These are phyloP conservation scores for Aspergillus pseudoglaucus DNA, from an alignment of 2,329 filamentous ascomycete species.

Conservation along the genomic window DNA sequence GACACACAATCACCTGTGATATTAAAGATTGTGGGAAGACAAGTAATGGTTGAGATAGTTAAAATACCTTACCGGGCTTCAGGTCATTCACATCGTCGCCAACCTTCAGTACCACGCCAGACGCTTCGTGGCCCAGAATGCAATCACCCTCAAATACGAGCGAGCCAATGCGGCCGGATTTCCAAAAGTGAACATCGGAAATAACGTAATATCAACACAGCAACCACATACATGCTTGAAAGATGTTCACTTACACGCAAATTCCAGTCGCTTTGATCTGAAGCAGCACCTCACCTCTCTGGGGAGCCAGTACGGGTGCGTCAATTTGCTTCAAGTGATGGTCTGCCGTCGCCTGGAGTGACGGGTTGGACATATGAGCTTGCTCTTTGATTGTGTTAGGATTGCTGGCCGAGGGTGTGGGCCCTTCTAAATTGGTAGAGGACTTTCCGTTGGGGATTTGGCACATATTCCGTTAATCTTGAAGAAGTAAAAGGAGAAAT, in stretches of 20 bases:
- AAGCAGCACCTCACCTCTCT: constrained; percentile 50
- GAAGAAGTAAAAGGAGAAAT: too few species aligned
- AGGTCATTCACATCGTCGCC: constrained; percentile 51
- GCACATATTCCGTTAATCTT: too few species aligned
- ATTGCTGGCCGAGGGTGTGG: too few species aligned
- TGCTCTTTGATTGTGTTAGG: too few species aligned
- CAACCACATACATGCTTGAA: neutral
- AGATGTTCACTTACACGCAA: constrained; percentile 35
- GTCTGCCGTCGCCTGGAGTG: constrained; percentile 55
- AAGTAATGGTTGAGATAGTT: too few species aligned
- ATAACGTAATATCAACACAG: constrained; percentile 16
- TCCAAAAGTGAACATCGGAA: constrained; percentile 68
- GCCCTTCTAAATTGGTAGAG: too few species aligned
- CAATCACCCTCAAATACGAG: constrained; percentile 58
- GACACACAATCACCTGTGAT: constrained; percentile 53
- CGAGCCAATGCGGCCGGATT: constrained; percentile 56
- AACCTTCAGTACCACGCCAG: constrained; percentile 53
- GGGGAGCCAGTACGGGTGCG: constrained; percentile 51
- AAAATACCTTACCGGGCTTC: constrained; percentile 24
- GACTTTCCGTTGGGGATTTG: too few species aligned
- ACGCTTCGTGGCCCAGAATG: constrained; percentile 60
- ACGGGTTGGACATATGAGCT: constrained; percentile 41
- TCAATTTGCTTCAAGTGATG: constrained; percentile 53
- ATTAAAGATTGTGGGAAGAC: too few species aligned
- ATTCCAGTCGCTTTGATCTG: constrained; percentile 59